phyloP scores from a whole-genome alignment of 75 land plant species.

The Picea sitchensis region DNA sequence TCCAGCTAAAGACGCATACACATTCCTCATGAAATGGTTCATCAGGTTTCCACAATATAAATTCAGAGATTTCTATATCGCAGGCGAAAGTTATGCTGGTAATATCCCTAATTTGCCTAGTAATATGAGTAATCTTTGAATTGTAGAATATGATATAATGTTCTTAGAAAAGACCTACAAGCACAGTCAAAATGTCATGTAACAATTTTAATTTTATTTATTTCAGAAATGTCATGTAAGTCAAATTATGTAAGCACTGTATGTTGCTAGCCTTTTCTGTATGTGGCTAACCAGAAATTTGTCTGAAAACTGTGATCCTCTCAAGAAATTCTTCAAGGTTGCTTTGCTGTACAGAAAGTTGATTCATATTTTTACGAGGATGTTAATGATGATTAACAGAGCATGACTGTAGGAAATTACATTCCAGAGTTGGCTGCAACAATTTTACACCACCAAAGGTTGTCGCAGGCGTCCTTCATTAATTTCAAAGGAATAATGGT shows the following conservation, averaged over 20 bases:
- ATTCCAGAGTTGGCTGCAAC: constrained; percentile 55
- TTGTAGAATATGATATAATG: too few species aligned
- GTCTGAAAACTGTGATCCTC: too few species aligned
- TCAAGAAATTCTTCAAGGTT: neutral
- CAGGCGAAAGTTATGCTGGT: constrained; percentile 88
- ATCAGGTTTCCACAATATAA: constrained; percentile 63
- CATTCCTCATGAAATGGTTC: constrained; percentile 68
- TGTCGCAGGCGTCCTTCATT: constrained; percentile 15
- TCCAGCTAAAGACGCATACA: constrained; percentile 60
- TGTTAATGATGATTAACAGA: too few species aligned
- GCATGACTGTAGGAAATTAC: constrained; percentile 30
- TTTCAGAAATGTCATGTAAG: too few species aligned
- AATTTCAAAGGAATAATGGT: constrained; percentile 51
- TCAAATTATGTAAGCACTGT: neutral
- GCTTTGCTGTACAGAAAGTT: too few species aligned
- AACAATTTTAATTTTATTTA: too few species aligned
- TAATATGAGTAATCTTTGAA: neutral
- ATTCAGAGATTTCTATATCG: constrained; percentile 59
- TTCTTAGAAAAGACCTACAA: too few species aligned
- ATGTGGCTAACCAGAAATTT: neutral
- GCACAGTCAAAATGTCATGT: too few species aligned
- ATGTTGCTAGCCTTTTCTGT: too few species aligned
- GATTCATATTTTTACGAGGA: too few species aligned
- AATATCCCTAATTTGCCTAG: neutral
- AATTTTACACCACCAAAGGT: constrained; percentile 32